These are phyloP conservation scores for Penicillium crystallinum DNA, from an alignment of 495 filamentous ascomycete genomes.

Conservation along the genomic window DNA sequence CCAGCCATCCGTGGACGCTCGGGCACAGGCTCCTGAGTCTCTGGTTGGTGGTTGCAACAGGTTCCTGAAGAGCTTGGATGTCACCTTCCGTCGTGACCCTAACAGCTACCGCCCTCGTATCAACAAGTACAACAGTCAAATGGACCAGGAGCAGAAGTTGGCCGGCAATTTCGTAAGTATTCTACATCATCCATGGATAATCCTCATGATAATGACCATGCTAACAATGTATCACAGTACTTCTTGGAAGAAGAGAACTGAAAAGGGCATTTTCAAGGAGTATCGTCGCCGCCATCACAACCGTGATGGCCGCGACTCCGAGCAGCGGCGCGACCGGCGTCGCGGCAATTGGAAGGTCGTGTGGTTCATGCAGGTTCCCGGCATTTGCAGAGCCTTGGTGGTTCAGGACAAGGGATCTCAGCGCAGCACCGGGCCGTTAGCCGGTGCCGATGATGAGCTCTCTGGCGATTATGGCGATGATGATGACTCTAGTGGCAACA, in stretches of 20 bases:
- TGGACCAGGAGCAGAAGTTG: slow-evolving; percentile 96
- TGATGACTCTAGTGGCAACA: slow-evolving; percentile 11
- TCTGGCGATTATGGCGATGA: slow-evolving; percentile 49
- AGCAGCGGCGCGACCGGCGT: slow-evolving; percentile 34
- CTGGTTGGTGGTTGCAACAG: slow-evolving; percentile 94
- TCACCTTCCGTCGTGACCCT: slow-evolving; percentile 96
- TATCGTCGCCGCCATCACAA: slow-evolving; percentile 38
- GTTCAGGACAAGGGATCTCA: slow-evolving; percentile 27
- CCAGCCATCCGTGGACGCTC: slow-evolving; percentile 78
- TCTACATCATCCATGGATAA: neutral
- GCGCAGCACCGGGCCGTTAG: slow-evolving; percentile 21
- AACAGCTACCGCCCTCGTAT: slow-evolving; percentile 94
- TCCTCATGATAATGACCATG: neutral
- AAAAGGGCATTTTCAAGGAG: slow-evolving; percentile 55
- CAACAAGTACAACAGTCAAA: slow-evolving; percentile 92
- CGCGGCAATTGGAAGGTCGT: slow-evolving; percentile 31
- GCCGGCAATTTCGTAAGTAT: slow-evolving; percentile 73
- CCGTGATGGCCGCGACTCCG: slow-evolving; percentile 39
- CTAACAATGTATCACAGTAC: slow-evolving; percentile 45
- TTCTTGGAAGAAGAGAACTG: slow-evolving; percentile 89
- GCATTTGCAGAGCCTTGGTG: slow-evolving; percentile 40
- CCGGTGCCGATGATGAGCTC: slow-evolving; percentile 39
- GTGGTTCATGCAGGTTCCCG: slow-evolving; percentile 38
- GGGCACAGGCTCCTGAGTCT: slow-evolving; percentile 83
- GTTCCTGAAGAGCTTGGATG: slow-evolving; percentile 91